These are phyloP conservation scores for Corylus americana DNA, from an alignment of 306 rosid species.

Conservation along the genomic window DNA sequence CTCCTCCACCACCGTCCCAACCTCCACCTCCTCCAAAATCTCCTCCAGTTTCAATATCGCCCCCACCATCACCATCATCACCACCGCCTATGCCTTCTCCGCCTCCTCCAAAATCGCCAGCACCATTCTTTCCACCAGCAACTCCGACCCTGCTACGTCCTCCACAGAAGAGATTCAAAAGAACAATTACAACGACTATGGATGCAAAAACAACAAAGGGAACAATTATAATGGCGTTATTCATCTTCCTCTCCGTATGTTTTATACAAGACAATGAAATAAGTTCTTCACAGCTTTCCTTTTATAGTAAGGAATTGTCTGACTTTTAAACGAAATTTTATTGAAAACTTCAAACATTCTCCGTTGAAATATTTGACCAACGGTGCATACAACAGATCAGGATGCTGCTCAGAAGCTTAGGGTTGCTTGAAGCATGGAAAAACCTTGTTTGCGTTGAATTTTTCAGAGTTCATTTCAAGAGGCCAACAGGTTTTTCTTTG, in stretches of 20 bases:
- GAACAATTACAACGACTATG: background rate
- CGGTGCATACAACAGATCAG: too few relatives aligned
- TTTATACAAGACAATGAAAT: too few relatives aligned
- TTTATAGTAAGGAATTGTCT: background rate
- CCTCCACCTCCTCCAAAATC: background rate
- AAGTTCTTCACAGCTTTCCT: too few relatives aligned
- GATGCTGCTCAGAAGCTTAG: too few relatives aligned
- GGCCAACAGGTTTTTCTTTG: background rate
- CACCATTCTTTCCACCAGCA: background rate
- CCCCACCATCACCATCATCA: conserved; percentile 9
- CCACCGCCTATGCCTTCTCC: background rate
- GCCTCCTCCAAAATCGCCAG: background rate
- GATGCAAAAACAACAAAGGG: background rate
- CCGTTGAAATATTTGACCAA: background rate
- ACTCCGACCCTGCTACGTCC: background rate
- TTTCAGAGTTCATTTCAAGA: conserved; percentile 1
- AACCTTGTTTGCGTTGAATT: background rate
- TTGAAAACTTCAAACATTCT: background rate
- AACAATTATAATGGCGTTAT: background rate
- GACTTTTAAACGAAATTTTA: background rate
- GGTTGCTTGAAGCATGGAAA: too few relatives aligned
- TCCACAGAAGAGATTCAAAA: conserved; percentile 1
- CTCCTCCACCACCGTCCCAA: background rate
- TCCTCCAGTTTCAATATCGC: background rate
- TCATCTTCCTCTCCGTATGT: background rate